phyloP scores from a whole-genome alignment of 345 rosid genomes.

The Aquilaria yunnanensis region DNA sequence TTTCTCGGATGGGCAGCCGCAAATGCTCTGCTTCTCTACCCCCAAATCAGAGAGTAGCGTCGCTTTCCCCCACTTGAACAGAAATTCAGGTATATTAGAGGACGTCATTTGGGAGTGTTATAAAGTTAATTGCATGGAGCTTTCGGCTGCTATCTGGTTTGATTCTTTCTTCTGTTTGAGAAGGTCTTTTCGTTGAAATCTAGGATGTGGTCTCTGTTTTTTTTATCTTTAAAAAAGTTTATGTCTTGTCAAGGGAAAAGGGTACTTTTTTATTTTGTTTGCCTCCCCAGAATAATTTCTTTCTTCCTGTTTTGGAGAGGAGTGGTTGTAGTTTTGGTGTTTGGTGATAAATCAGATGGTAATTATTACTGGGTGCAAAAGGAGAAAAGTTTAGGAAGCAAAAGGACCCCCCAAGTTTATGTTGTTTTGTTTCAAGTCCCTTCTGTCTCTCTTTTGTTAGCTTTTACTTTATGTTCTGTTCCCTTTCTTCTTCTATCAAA shows the following conservation, averaged over 20 bases:
- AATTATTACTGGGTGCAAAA: slow-evolving; percentile 8
- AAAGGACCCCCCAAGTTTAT: not conserved
- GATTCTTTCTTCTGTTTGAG: slow-evolving; percentile 5
- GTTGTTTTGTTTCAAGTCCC: slow-evolving; percentile 4
- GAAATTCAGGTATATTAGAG: slow-evolving; percentile 27
- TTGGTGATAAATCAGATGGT: slow-evolving; percentile 16
- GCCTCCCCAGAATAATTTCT: not conserved
- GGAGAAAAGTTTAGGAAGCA: slow-evolving; percentile 8
- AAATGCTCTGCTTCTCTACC: slow-evolving; percentile 58
- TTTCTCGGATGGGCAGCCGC: slow-evolving; percentile 36
- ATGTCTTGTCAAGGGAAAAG: slow-evolving; percentile 31
- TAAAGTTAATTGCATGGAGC: not conserved
- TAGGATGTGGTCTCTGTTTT: too few relatives aligned
- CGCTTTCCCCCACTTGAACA: slow-evolving; percentile 38
- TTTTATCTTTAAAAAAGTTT: not conserved
- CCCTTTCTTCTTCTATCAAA: slow-evolving; percentile 9
- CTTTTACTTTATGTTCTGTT: not conserved
- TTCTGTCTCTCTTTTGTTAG: not conserved
- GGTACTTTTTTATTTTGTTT: not conserved
- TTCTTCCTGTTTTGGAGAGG: slow-evolving; percentile 19
- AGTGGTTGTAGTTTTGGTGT: not conserved
- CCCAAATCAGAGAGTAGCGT: slow-evolving; percentile 41
- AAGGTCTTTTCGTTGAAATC: too few relatives aligned
- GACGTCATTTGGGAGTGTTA: too few relatives aligned
- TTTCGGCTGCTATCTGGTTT: slow-evolving; percentile 17